Conservation (phyloP, 176 grass and related monocot genomes). For the Miscanthus lutarioriparius region DNA sequence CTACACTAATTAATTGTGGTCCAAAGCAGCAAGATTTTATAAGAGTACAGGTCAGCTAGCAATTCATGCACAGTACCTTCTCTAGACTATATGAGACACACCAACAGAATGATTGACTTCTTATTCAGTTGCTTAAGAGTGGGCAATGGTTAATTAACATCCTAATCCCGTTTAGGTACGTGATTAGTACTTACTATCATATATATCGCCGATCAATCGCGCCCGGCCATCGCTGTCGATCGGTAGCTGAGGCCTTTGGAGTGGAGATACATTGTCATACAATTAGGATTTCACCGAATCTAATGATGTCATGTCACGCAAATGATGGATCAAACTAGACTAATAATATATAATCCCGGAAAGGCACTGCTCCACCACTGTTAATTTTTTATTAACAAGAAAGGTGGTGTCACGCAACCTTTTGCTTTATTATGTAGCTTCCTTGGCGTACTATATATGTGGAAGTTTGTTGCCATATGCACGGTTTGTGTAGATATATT, state of each 20-base stretch:
- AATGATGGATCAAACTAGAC: neutral
- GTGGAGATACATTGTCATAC: neutral
- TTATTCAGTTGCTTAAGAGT: neutral
- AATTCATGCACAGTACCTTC: neutral
- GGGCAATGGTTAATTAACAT: neutral
- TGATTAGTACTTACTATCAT: neutral
- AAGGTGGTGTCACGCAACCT: neutral
- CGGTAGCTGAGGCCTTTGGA: neutral
- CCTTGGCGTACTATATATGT: no score
- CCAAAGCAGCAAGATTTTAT: neutral
- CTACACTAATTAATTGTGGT: neutral
- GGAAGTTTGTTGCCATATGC: no score
- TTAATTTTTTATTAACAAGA: neutral
- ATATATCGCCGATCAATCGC: neutral
- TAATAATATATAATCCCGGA: neutral
- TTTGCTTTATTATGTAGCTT: neutral
- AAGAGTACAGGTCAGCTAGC: neutral
- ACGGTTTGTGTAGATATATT: neutral
- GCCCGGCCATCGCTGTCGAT: neutral
- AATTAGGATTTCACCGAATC: conserved; percentile 36
- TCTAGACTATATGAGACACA: neutral
- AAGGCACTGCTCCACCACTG: conserved; percentile 28
- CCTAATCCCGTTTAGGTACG: conserved; percentile 15
- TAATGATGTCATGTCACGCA: conserved; percentile 31
- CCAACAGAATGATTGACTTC: neutral